A percentile compares a stretch with the other conserved stretches of the same genome.
These are phyloP conservation scores for Lactifluus rugatus DNA, from an alignment of 768 basidiomycete genomes.

Conservation along the genomic window DNA sequence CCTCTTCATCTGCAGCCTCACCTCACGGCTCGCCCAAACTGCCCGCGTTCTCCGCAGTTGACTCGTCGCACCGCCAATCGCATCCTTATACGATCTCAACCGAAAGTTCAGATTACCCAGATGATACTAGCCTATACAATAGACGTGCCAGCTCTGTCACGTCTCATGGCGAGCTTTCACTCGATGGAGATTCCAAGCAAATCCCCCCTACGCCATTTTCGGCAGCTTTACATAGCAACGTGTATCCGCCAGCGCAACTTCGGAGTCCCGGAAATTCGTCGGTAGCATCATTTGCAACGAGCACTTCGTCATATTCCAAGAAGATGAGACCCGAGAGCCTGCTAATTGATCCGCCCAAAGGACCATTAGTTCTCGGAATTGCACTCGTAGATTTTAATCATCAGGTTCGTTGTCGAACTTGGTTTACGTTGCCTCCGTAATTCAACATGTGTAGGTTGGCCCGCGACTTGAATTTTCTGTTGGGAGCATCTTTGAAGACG, in stretches of 20 bases:
- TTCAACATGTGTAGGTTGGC: slow-evolving; percentile 51
- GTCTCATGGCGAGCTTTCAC: background rate
- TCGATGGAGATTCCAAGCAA: slow-evolving; percentile 1
- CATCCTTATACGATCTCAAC: slow-evolving; percentile 31
- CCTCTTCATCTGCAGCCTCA: slow-evolving; percentile 50
- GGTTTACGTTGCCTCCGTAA: slow-evolving; percentile 1
- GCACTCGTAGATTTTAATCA: slow-evolving; percentile 96
- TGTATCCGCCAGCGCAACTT: slow-evolving; percentile 51
- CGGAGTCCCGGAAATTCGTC: slow-evolving; percentile 41
- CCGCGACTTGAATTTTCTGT: slow-evolving; percentile 81
- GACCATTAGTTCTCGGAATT: slow-evolving; percentile 69
- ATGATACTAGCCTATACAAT: slow-evolving; percentile 8
- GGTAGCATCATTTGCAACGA: slow-evolving; percentile 48
- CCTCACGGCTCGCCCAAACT: slow-evolving; percentile 32
- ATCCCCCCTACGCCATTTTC: slow-evolving; percentile 7
- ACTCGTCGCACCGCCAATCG: slow-evolving; percentile 32
- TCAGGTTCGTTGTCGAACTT: slow-evolving; percentile 42
- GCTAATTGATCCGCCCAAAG: slow-evolving; percentile 49
- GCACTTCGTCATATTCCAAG: slow-evolving; percentile 41
- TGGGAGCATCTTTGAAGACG: slow-evolving; percentile 74
- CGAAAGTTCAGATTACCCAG: slow-evolving; percentile 10
- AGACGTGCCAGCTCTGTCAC: slow-evolving; percentile 12
- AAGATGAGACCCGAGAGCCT: slow-evolving; percentile 77
- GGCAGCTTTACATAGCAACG: slow-evolving; percentile 20
- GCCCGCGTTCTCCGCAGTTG: slow-evolving; percentile 7